Base-by-base conservation (phyloP, 805 yeast species). In the Metahyphopichia silvanorum region DNA sequence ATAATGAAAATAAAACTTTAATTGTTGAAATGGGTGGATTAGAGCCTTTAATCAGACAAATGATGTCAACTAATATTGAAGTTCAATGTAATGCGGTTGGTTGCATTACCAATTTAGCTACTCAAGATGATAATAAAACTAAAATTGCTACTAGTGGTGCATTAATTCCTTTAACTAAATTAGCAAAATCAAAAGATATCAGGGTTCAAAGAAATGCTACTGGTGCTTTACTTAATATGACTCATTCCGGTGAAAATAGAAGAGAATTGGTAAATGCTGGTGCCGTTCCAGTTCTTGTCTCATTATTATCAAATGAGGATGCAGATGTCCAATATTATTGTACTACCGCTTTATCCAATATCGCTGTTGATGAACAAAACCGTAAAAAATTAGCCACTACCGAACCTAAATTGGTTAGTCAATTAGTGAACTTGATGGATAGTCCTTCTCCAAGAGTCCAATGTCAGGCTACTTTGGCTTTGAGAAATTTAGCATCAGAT, bases 21-120 rank as follows among this genome's bases (percentile, higher is more conserved):
- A 91, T 93, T 39, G 98, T 94, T 12, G 96, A 91, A 52, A 87
- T 93, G 96, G 98, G 98, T 18, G 98, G 98, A 2, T 74, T 93
- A 37, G 96, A 89, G 43, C 98, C 98, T 4, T 75, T 93, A 28
- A 93, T 93, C 49, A 82, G 94, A 59, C 98, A 93, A 64, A 93
- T 93, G 99, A 83, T 87, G 83, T 83, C 95, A 25, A 77, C 93
- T 34, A 93, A 93, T 53, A 95, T 93, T 37, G 99, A 93, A 60
- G 98, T 93, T 24, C 98, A 93, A 64, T 93, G 99, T 62, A 93
- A 93, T 56, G 98, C 99, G 2, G 98, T 93, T 36, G 99, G 99
- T 12, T 93, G 98, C 59, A 89, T 93, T 53, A 93, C 99, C 22
- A 93, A 93, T 56, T 76, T 93, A 60, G 98, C 98, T 6, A 93